phyloP scores from a whole-genome alignment of 176 grass and related monocot species.

The Tillandsia fasciculata region DNA sequence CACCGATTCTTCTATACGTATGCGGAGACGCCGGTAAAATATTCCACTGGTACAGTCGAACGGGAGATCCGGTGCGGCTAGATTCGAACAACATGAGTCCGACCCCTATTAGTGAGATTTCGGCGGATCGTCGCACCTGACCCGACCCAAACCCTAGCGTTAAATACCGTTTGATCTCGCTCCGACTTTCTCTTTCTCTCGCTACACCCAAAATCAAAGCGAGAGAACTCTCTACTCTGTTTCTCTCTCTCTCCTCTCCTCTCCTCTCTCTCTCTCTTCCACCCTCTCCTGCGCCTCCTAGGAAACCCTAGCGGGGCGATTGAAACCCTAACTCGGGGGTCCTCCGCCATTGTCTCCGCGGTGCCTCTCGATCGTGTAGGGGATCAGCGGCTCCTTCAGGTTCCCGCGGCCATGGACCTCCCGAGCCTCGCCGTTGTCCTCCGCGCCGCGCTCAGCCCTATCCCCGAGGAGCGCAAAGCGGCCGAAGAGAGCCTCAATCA shows the following conservation, averaged over 20 bases:
- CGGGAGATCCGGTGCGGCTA: not conserved
- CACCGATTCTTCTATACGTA: not conserved
- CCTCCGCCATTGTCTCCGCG: not conserved
- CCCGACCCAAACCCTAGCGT: slow-evolving; percentile 72
- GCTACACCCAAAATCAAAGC: too few relatives aligned
- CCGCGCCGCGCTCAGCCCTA: slow-evolving; percentile 70
- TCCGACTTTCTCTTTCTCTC: slow-evolving; percentile 12
- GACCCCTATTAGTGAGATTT: not conserved
- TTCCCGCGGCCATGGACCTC: slow-evolving; percentile 64
- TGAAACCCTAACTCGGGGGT: slow-evolving; percentile 5
- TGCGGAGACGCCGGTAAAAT: not conserved
- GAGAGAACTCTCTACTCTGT: too few relatives aligned
- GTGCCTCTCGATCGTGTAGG: not conserved
- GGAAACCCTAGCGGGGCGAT: slow-evolving; percentile 18
- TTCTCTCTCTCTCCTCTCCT: slow-evolving; percentile 13
- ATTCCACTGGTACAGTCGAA: not conserved
- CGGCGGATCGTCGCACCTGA: not conserved
- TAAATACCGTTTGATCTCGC: slow-evolving; percentile 39
- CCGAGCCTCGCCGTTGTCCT: slow-evolving; percentile 62
- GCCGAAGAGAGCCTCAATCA: slow-evolving; percentile 85
- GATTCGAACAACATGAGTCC: not conserved
- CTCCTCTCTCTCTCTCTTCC: slow-evolving; percentile 16
- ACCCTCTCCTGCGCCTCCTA: slow-evolving; percentile 23
- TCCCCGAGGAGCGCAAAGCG: slow-evolving; percentile 77
- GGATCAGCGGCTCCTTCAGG: not conserved